Conservation (phyloP, 768 basidiomycete species). For the Trametes cubensis region DNA sequence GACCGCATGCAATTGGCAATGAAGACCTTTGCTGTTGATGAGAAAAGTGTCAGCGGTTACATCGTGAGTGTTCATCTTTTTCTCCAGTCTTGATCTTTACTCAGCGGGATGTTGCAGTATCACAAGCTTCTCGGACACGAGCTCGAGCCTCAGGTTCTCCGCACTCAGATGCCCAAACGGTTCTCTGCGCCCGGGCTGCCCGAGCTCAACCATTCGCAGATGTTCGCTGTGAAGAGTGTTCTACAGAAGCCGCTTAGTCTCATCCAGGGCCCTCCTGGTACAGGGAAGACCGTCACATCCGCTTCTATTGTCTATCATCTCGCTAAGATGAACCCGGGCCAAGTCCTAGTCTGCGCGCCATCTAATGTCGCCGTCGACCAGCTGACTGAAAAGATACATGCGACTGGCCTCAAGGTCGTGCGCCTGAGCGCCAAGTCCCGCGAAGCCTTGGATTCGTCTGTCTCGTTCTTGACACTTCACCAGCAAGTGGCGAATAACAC, state of each 20-base stretch:
- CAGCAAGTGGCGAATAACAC: conserved; percentile 97
- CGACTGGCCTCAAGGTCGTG: conserved; percentile 98
- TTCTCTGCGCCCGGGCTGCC: conserved; percentile 98
- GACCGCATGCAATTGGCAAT: conserved; percentile 99
- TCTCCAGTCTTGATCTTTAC: conserved; percentile 6
- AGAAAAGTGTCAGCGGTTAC: conserved; percentile 98
- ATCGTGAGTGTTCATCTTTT: conserved; percentile 44
- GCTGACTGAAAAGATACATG: conserved; percentile 97
- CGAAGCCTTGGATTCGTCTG: conserved; percentile 95
- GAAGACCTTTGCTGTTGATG: conserved; percentile 99
- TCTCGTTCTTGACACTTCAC: conserved; percentile 92
- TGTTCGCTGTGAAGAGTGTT: conserved; percentile 99
- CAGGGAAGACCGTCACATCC: conserved; percentile 98
- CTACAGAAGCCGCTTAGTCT: conserved; percentile 96
- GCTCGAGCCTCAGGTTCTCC: conserved; percentile 88
- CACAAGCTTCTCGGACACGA: conserved; percentile 99
- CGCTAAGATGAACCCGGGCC: conserved; percentile 99
- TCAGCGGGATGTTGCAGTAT: conserved; percentile 56
- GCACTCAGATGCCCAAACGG: conserved; percentile 93
- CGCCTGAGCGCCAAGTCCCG: conserved; percentile 97
- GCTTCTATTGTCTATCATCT: conserved; percentile 99
- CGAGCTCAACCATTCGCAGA: conserved; percentile 98
- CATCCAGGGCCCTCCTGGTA: conserved; percentile 98
- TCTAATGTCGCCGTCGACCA: conserved; percentile 99
- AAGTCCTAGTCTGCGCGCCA: conserved; percentile 97